These are phyloP conservation scores for Chlorella vulgaris DNA, from an alignment of 139 green algal species.

Conservation along the genomic window DNA sequence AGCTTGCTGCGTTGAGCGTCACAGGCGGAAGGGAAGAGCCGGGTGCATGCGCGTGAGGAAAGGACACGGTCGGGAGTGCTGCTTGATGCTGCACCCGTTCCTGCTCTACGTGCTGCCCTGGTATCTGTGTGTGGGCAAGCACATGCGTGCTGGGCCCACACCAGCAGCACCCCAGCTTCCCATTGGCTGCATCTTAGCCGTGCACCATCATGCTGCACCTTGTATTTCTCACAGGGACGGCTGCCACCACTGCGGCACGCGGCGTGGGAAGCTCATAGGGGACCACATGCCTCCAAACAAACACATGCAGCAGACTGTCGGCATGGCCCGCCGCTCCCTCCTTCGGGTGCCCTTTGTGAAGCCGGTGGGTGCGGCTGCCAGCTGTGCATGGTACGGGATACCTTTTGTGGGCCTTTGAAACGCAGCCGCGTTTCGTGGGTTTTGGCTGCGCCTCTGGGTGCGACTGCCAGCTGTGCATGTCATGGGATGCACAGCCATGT, in stretches of 20 bases:
- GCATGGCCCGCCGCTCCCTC: not conserved
- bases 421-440: too few species aligned
- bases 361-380: not conserved
- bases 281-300: conserved; percentile 91
- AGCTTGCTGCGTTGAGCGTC: not conserved
- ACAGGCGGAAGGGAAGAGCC: too few species aligned
- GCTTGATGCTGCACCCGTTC: too few species aligned
- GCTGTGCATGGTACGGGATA: not conserved
- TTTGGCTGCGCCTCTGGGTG: not conserved
- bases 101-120: too few species aligned
- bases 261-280: conserved; percentile 53
- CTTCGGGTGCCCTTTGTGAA: not conserved
- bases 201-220: not conserved
- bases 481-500: too few species aligned
- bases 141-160: not conserved
- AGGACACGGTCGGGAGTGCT: too few species aligned
- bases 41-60: too few species aligned
- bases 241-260: conserved; percentile 83
- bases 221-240: conserved; percentile 55
- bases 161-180: not conserved
- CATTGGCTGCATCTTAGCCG: too few species aligned
- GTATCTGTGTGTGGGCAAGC: too few species aligned
- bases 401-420: too few species aligned
- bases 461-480: not conserved
- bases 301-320: conserved; percentile 34